These are phyloP conservation scores for Trebouxia sp. DNA, from an alignment of 139 green algal species.

Conservation along the genomic window DNA sequence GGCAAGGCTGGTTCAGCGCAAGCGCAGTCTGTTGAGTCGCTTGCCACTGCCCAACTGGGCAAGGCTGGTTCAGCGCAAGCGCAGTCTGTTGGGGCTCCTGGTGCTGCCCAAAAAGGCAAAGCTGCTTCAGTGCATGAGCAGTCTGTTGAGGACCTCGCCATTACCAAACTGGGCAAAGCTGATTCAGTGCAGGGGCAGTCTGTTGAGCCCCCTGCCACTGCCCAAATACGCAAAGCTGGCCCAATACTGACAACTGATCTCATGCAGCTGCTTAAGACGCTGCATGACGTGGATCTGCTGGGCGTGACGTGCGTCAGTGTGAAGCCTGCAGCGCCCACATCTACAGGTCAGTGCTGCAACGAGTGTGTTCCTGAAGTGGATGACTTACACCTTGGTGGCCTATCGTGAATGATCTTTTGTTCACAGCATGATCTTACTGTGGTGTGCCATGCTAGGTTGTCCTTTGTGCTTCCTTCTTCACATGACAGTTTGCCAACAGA, in stretches of 20 bases:
- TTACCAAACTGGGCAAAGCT: no score
- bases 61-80: no score
- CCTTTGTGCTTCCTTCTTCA: not conserved
- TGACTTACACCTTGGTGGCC: not conserved
- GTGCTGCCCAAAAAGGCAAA: no score
- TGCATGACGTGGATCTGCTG: constrained; percentile 4
- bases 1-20: not conserved
- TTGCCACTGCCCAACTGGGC: no score
- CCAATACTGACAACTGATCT: not conserved
- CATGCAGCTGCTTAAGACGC: not conserved
- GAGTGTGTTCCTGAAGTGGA: no score
- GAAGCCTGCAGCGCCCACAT: not conserved
- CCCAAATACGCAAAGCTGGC: no score
- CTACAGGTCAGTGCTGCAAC: not conserved
- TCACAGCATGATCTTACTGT: not conserved
- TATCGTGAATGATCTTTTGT: not conserved
- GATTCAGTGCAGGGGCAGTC: constrained; percentile 4
- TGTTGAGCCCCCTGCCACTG: constrained; percentile 21
- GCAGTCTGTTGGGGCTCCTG: no score
- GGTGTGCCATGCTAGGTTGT: not conserved
- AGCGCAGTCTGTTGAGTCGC: not conserved
- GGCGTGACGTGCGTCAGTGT: constrained; percentile 3
- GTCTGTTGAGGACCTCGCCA: constrained; percentile 14
- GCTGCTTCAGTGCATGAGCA: constrained; percentile 38
- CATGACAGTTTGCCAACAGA: not conserved